Evolutionary conservation across 106 monocot species (phyloP), one percentile per base, ranked within the genome.

Genomic region (Phalaenopsis aphrodite): DNA sequence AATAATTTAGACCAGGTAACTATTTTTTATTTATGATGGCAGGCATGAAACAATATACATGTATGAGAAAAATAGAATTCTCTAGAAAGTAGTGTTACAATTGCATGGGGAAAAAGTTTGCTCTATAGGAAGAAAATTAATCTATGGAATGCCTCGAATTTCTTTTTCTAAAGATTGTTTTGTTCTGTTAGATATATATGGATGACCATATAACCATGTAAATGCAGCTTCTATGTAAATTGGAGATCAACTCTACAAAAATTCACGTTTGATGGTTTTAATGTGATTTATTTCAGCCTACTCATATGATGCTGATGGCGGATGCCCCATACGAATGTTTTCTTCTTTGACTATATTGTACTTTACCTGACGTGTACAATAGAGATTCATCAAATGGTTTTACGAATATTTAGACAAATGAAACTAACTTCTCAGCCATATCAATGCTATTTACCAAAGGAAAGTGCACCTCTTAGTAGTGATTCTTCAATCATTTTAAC

Each of bases 1-100:
- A 89, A 92, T 73, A 87, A 89, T 41, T 73, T 92, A 4, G 89
- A 89, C 75, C 85, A 92, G 89, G 92, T 92, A 89, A 71, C 85
- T 45, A 55, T 78, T 49, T 65, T 79, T 14, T 12, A 39, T 71
- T 39, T 71, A 16, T 39, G 71, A 10, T 71, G 10, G 41, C 71
- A 12, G 64, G 64, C 64, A 23, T 64, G 64, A 64, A 64, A 5
- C 64, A 64, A n/a, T 64, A 21, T 23, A 64, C 64, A 24, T 7
- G 64, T 24, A 0, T 21, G 23, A 6, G 64, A 24, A 0, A 21
- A 64, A 64, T 64, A n/a, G 5, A 64, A 64, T 64, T 56, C 10
- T 56, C 56, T 15, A 15, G 12, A 3, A 14, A 56, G 56, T 12
- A 56, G 56, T 18, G 56, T 16, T 56, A 56, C 8, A 1, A 15